Evolutionary conservation across 495 filamentous ascomycete genomes (phyloP).

Genomic region (Xylaria scruposa): DNA sequence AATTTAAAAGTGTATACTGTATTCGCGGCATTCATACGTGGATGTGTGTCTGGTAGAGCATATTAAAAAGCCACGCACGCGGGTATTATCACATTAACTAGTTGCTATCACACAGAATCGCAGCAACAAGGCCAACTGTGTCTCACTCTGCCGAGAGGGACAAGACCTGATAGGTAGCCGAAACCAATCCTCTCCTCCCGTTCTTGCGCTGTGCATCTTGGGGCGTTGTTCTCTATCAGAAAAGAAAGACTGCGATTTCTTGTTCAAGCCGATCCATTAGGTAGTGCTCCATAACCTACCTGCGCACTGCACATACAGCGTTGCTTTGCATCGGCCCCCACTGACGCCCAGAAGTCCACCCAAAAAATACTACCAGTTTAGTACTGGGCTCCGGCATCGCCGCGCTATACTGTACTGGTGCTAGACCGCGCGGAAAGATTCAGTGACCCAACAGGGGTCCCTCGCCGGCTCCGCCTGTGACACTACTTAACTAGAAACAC

Average conservation of each 20-base stretch:
- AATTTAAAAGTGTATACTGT: too few species aligned
- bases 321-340: conserved; percentile 6
- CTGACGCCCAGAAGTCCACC: too few species aligned
- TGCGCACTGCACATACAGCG: not conserved
- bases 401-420: not conserved
- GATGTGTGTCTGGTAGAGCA: not conserved
- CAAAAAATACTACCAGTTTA: conserved; percentile 18
- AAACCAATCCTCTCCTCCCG: not conserved
- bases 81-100: not conserved
- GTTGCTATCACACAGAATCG: conserved; percentile 12
- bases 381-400: conserved; percentile 1
- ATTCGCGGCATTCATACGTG: not conserved
- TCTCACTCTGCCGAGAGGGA: conserved; percentile 1
- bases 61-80: not conserved
- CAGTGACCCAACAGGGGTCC: conserved; percentile 5
- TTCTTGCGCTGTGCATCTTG: not conserved
- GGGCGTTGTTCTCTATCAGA: not conserved
- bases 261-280: too few species aligned
- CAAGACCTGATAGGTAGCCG: conserved; percentile 8
- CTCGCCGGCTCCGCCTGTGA: conserved; percentile 13
- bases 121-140: conserved; percentile 9
- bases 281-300: too few species aligned
- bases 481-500: conserved; percentile 2
- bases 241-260: conserved; percentile 14
- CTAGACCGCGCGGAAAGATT: not conserved